Evolutionary conservation across 2,329 filamentous ascomycete species (phyloP), one percentile per base, ranked within the genome.

Genomic region (Trichoderma koningii): DNA sequence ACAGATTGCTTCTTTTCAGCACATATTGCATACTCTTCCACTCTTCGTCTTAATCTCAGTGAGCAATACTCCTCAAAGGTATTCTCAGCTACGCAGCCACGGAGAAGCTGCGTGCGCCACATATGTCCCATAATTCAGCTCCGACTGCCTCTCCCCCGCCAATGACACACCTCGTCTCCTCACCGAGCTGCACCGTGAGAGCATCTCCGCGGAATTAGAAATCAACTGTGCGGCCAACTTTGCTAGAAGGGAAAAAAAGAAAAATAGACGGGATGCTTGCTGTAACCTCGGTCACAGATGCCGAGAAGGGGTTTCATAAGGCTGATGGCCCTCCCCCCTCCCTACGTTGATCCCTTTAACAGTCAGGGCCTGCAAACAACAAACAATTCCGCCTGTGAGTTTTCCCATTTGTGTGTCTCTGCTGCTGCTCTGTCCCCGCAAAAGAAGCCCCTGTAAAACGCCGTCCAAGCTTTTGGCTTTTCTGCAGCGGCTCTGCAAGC

Each of bases 131-230:
- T 42, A 51, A 60, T 51, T 60, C 38, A 60, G 56, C 56, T 50
- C 7, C 7, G 30, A 34, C 23, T 51, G 34, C 45, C n/a, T n/a
- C 30, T 56, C 19, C 41, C 41, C 26, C 23, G n/a, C 56, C 47
- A 51, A 60, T 60, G 56, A 60, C 56, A 47, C 30, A 60, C 42
- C 28, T 51, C 21, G 42, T 21, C 23, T 15, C 23, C 17, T 23
- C 23, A 12, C 34, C 42, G 23, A 21, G 21, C 47, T 44, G 23
- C 38, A n/a, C 28, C 48, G 17, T 51, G 21, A 41, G 12, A 44
- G 34, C 50, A 55, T 55, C 50, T 55, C 60, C 50, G 50, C 50
- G 60, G 60, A 38, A 51, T 19, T 17, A 47, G 51, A 44, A 63
- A 63, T 63, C 60, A 53, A 28, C 14, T 38, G 15, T 44, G 23